These are phyloP conservation scores for Patellaria atrata DNA, from an alignment of 495 filamentous ascomycete species.

Conservation along the genomic window DNA sequence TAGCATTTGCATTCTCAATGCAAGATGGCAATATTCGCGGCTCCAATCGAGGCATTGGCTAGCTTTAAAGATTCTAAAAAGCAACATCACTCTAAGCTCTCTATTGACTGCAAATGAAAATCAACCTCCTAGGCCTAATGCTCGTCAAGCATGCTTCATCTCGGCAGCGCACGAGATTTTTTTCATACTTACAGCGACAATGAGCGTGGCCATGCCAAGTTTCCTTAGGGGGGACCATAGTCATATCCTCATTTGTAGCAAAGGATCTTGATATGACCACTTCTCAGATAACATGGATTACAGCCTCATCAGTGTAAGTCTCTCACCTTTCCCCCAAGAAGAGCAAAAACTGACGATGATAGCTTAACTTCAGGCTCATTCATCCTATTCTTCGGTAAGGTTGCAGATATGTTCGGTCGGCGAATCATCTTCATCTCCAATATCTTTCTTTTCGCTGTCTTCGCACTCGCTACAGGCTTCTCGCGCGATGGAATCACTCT, in stretches of 20 bases:
- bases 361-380: slow-evolving; percentile 57
- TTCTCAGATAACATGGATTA: slow-evolving; percentile 56
- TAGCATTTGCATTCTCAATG: too few relatives aligned
- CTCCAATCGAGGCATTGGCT: too few relatives aligned
- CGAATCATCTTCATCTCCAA: slow-evolving; percentile 51
- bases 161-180: slow-evolving; percentile 49
- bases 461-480: slow-evolving; percentile 44
- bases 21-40: too few relatives aligned
- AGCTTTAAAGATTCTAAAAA: too few relatives aligned
- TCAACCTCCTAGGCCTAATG: too few relatives aligned
- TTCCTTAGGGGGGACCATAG: slow-evolving; percentile 45
- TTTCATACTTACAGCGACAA: slow-evolving; percentile 53
- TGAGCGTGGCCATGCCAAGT: slow-evolving; percentile 50
- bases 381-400: slow-evolving; percentile 55
- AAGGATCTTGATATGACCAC: slow-evolving; percentile 49
- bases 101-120: too few relatives aligned
- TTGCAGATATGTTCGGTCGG: slow-evolving; percentile 63
- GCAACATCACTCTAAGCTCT: too few relatives aligned
- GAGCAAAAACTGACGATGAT: background rate
- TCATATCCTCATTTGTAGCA: slow-evolving; percentile 50
- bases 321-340: background rate
- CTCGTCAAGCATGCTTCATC: slow-evolving; percentile 43
- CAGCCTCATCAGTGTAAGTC: slow-evolving; percentile 41
- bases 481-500: slow-evolving; percentile 47
- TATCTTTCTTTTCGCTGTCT: slow-evolving; percentile 47